phyloP scores from a whole-genome alignment of 2,329 filamentous ascomycete species.

The Pseudogymnoascus sp. region DNA sequence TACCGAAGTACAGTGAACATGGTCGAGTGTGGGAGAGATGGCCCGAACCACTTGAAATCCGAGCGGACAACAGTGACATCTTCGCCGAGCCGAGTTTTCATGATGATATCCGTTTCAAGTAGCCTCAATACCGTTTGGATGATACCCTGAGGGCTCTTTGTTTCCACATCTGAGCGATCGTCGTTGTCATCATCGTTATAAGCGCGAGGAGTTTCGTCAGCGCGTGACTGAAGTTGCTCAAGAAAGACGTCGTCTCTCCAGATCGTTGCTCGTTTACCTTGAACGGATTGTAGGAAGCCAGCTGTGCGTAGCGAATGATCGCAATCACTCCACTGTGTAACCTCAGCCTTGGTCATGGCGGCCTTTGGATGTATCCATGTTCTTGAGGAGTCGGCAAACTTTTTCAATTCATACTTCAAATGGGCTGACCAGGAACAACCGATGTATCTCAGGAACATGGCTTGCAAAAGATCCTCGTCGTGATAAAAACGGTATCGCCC shows the following conservation, averaged over 20 bases:
- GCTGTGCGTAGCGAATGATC: neutral
- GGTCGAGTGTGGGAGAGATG: slow-evolving; percentile 51
- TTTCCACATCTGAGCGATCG: slow-evolving; percentile 23
- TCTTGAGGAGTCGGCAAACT: slow-evolving; percentile 6
- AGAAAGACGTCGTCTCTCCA: slow-evolving; percentile 45
- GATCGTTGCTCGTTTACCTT: slow-evolving; percentile 33
- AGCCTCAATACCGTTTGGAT: slow-evolving; percentile 51
- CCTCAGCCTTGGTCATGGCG: slow-evolving; percentile 27
- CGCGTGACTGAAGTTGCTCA: slow-evolving; percentile 41
- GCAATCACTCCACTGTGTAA: neutral
- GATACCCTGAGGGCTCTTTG: slow-evolving; percentile 37
- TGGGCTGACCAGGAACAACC: slow-evolving; percentile 42
- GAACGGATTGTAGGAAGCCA: slow-evolving; percentile 21
- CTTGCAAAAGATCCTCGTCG: slow-evolving; percentile 49
- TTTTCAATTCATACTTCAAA: slow-evolving; percentile 33
- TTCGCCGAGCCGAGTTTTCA: slow-evolving; percentile 40
- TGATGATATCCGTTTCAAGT: slow-evolving; percentile 44
- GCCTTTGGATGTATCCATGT: slow-evolving; percentile 17
- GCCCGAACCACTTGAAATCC: slow-evolving; percentile 51
- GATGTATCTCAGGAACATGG: slow-evolving; percentile 45
- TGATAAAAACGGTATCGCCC: slow-evolving; percentile 52
- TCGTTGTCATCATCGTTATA: slow-evolving; percentile 34
- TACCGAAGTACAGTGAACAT: slow-evolving; percentile 49
- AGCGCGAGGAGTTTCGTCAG: slow-evolving; percentile 30
- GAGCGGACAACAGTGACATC: slow-evolving; percentile 47